Conservation (phyloP, 139 green algal genomes). For the Picochlorum sp. region DNA sequence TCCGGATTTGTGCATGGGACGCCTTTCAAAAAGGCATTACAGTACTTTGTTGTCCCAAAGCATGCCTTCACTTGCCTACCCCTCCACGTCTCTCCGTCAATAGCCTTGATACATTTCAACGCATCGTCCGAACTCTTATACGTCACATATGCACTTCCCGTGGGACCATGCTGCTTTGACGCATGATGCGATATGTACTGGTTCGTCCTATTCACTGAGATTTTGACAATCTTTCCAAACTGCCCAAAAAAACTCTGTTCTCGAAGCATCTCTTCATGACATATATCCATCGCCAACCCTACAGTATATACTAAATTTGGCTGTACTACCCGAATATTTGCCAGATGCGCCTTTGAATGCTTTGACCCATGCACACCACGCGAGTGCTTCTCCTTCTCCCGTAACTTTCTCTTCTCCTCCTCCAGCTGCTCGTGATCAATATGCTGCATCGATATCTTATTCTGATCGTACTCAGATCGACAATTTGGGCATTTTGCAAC, state of each 20-base stretch:
- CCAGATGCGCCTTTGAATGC: constrained; percentile 8
- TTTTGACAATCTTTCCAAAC: constrained; percentile 69
- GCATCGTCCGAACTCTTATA: constrained; percentile 67
- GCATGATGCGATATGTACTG: constrained; percentile 19
- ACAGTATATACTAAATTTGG: constrained; percentile 87
- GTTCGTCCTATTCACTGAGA: constrained; percentile 58
- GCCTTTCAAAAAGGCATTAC: constrained; percentile 85
- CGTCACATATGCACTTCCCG: constrained; percentile 78
- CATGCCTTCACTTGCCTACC: constrained; percentile 67
- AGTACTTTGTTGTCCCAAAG: constrained; percentile 96
- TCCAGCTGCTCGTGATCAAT: constrained; percentile 36
- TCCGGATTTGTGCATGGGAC: constrained; percentile 78
- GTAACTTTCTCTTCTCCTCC: constrained; percentile 35
- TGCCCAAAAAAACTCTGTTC: constrained; percentile 68
- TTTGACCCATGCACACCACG: not conserved
- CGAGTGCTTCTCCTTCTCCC: constrained; percentile 30
- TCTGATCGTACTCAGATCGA: constrained; percentile 63
- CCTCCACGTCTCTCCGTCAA: constrained; percentile 66
- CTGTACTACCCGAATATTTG: constrained; percentile 84
- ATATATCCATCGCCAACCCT: constrained; percentile 68
- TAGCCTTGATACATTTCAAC: constrained; percentile 64
- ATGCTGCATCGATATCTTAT: constrained; percentile 56
- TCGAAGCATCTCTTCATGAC: constrained; percentile 62
- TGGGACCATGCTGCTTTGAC: constrained; percentile 38
- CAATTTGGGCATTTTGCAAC: constrained; percentile 74